Base-by-base conservation (phyloP, 495 filamentous ascomycete species). In the Penicillium mononematosum region DNA sequence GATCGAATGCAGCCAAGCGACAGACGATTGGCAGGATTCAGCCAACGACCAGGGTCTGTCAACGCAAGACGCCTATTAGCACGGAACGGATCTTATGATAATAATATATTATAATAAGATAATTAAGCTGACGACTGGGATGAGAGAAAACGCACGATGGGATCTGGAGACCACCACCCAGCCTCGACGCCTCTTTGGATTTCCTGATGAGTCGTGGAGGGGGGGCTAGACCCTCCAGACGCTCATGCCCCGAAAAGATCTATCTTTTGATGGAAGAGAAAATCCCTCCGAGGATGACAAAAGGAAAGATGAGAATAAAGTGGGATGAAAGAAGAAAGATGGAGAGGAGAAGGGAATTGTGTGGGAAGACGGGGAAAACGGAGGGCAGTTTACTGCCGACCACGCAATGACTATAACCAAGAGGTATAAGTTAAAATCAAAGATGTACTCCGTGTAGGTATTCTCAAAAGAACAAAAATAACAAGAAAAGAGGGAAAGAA, bases 141-240 rank as follows among this genome's bases (percentile, higher is more conserved):
- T 41, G 14, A 27, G 41, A 27, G 32, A 24, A 24, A 50, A 58
- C 55, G 39, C 55, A 62, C 55, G 56, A 39, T 39, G 36, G 36
- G 36, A 53, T 51, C 48, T 44, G 31, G 43, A 49, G 22, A 51
- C 56, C 50, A 55, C 45, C 50, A 55, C 47, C 51, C 41, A 51
- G 56, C 31, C 49, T 45, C 38, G 41, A 57, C 17, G n/a, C 34
- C 39, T 24, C 47, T 58, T 48, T 17, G 45, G 45, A 34, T 32
- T 48, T 48, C 45, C 45, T 48, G 29, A 46, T 46, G 42, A 47
- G 58, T 62, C 58, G 58, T 61, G 59, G 58, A 62, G 64, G 64
- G 56, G 65, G 65, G 68, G 63, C 63, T 66, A 70, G 65, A 70
- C 68, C 68, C 68, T 70, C 65, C 65, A 59, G 51, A 59, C 61